Evolutionary conservation across 1,284 basidiomycete species (phyloP).

Genomic region (Peniophora sp.): DNA sequence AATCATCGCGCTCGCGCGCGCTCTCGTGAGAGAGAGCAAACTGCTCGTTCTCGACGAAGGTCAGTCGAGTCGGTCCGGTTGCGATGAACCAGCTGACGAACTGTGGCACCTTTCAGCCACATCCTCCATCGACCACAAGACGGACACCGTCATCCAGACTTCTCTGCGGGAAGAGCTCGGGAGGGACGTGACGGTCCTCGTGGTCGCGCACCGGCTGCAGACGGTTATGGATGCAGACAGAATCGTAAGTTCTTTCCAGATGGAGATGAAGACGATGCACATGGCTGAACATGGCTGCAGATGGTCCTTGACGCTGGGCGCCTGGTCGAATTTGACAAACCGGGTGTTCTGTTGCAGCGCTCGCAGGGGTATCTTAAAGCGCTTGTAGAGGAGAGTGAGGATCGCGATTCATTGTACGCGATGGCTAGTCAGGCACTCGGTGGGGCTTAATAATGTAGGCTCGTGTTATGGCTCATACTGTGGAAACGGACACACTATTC

Average conservation of each 20-base stretch:
- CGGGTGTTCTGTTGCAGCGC: conserved; percentile 48
- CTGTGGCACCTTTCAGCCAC: background rate
- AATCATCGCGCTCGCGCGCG: conserved; percentile 49
- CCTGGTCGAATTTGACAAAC: conserved; percentile 52
- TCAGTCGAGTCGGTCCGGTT: conserved; percentile 14
- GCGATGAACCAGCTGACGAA: conserved; percentile 1
- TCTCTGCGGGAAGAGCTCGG: conserved; percentile 46
- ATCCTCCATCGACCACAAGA: conserved; percentile 42
- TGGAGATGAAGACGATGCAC: background rate
- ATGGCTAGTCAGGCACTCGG: conserved; percentile 23
- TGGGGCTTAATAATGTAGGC: no score
- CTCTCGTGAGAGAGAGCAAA: conserved; percentile 50
- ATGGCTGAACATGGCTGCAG: conserved; percentile 12
- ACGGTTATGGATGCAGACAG: conserved; percentile 59
- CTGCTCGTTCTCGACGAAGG: conserved; percentile 58
- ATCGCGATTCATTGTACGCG: conserved; percentile 38
- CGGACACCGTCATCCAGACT: conserved; percentile 50
- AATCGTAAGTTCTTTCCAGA: conserved; percentile 17
- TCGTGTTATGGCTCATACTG: no score
- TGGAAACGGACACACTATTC: no score
- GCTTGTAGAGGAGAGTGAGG: conserved; percentile 53
- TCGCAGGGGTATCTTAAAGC: conserved; percentile 43
- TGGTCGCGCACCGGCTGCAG: conserved; percentile 62
- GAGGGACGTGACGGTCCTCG: conserved; percentile 51
- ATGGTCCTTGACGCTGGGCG: conserved; percentile 32